Conservation (phyloP, 805 yeast species). For the Wickerhamiella sorbophila region DNA sequence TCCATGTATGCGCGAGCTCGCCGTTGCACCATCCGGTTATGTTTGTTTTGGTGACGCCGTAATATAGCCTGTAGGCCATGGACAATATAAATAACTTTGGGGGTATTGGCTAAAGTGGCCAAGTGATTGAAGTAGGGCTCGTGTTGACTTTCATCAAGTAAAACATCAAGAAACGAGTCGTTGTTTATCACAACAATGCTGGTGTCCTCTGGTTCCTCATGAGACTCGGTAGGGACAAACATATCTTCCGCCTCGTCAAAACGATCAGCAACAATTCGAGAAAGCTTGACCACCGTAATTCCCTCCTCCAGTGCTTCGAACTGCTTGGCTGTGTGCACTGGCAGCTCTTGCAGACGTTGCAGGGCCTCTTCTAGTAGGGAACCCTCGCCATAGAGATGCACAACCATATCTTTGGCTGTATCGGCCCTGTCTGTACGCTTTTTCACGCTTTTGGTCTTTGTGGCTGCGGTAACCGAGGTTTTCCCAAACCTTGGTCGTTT, state of each 20-base stretch:
- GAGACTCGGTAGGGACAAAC: slow-evolving; percentile 4
- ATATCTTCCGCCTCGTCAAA: slow-evolving; percentile 1
- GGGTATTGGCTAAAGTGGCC: background rate
- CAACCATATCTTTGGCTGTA: background rate
- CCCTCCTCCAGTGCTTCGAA: background rate
- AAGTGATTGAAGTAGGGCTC: background rate
- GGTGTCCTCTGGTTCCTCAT: background rate
- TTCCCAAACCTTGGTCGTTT: background rate
- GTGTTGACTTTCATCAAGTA: background rate
- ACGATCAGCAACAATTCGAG: background rate
- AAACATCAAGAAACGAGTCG: background rate
- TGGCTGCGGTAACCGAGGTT: background rate
- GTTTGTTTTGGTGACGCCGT: background rate
- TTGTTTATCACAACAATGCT: background rate
- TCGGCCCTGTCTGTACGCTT: slow-evolving; percentile 4
- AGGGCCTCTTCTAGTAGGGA: background rate
- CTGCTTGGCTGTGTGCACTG: background rate
- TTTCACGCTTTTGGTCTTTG: background rate
- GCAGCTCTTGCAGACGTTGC: background rate
- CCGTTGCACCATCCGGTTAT: slow-evolving; percentile 1
- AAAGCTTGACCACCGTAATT: background rate
- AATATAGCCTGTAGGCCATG: background rate
- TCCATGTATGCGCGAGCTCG: slow-evolving; percentile 2
- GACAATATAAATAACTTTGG: slow-evolving; percentile 1
- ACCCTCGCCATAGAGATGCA: background rate